A percentile compares a stretch with the other conserved stretches of the same genome.
These are phyloP conservation scores for Cercospora zeae-maydis DNA, from an alignment of 2,329 filamentous ascomycete genomes.

Conservation along the genomic window DNA sequence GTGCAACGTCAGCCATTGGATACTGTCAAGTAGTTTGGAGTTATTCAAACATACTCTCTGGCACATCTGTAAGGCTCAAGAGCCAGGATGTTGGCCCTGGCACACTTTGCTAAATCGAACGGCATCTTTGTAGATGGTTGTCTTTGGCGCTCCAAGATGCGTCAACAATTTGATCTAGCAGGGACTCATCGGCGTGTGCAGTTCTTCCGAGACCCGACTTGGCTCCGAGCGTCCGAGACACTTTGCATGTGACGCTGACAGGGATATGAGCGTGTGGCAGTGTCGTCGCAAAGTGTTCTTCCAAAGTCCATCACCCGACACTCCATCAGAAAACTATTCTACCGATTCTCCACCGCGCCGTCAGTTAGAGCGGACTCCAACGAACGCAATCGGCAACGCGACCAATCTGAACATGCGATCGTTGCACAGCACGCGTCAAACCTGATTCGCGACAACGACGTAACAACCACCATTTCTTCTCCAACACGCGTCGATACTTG, in stretches of 20 bases:
- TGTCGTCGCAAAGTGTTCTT: neutral
- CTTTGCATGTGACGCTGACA: conserved; percentile 4
- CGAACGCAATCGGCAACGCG: neutral
- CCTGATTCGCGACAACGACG: conserved; percentile 10
- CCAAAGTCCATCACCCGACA: neutral
- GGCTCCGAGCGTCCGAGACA: neutral
- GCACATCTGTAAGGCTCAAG: conserved; percentile 54
- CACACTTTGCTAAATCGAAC: conserved; percentile 51
- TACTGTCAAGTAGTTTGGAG: conserved; percentile 43
- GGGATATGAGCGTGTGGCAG: conserved; percentile 1
- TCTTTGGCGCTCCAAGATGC: conserved; percentile 14
- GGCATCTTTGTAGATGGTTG: conserved; percentile 31
- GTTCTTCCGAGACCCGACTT: conserved; percentile 1
- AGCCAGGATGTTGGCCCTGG: conserved; percentile 51
- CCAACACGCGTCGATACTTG: neutral
- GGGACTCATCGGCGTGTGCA: neutral
- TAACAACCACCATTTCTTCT: neutral
- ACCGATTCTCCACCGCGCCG: neutral
- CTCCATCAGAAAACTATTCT: neutral
- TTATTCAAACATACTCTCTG: conserved; percentile 45
- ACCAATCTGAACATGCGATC: conserved; percentile 18
- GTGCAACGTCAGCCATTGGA: conserved; percentile 21
- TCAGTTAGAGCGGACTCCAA: neutral
- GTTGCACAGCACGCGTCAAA: conserved; percentile 15
- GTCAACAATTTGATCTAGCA: conserved; percentile 4